Evolutionary conservation across 305 asterid genomes (phyloP).

Genomic region (Fraxinus albicans): DNA sequence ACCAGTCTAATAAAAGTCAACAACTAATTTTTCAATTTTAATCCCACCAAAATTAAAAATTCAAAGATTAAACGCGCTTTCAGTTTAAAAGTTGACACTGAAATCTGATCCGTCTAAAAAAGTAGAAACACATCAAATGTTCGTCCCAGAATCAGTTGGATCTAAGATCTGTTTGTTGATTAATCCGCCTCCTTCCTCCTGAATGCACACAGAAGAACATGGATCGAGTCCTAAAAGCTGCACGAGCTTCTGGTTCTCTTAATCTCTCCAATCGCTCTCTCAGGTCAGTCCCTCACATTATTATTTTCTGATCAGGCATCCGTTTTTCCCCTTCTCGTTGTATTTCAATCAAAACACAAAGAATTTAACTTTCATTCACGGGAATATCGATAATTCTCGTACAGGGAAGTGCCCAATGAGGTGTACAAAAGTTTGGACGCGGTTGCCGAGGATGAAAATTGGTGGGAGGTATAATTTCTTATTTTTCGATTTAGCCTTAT

Average conservation of each 20-base stretch:
- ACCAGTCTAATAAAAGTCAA: too few species aligned
- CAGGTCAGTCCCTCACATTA: slow-evolving; percentile 42
- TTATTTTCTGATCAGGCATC: not conserved
- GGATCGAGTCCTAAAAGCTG: slow-evolving; percentile 88
- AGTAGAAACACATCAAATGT: not conserved
- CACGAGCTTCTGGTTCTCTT: slow-evolving; percentile 92
- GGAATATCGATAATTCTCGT: not conserved
- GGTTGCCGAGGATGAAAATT: slow-evolving; percentile 77
- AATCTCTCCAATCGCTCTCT: slow-evolving; percentile 93
- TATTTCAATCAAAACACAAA: not conserved
- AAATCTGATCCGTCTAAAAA: not conserved
- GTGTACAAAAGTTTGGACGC: slow-evolving; percentile 83
- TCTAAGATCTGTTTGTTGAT: not conserved
- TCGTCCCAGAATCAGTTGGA: not conserved
- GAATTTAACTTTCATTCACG: not conserved
- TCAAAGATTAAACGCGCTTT: not conserved
- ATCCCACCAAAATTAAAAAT: not conserved
- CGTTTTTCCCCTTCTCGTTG: not conserved
- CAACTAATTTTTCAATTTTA: too few species aligned
- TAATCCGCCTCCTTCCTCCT: not conserved
- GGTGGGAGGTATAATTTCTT: slow-evolving; percentile 90
- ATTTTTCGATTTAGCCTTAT: not conserved
- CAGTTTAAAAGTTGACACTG: not conserved
- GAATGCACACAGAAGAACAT: slow-evolving; percentile 24
- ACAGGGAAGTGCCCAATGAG: slow-evolving; percentile 86